phyloP scores from a whole-genome alignment of 2,329 filamentous ascomycete genomes.

The Alternaria novae-zelandiae region DNA sequence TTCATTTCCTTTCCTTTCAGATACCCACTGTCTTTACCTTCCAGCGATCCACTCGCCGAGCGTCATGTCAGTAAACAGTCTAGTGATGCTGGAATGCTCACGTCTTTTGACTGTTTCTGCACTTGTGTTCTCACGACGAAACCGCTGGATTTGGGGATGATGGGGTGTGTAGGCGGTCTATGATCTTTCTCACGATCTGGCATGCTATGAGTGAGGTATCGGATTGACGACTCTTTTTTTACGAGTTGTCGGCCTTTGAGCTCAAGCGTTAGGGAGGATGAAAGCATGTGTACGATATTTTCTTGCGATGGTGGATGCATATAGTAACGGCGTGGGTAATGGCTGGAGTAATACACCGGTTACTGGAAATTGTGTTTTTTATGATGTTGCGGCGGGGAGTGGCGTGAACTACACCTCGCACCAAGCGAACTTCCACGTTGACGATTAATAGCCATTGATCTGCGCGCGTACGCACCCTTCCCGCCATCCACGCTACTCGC shows the following conservation, averaged over 20 bases:
- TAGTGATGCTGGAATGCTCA: slow-evolving; percentile 35
- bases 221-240: background rate
- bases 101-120: slow-evolving; percentile 1
- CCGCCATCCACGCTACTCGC: background rate
- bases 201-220: background rate
- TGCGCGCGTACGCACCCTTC: background rate
- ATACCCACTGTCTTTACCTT: slow-evolving; percentile 9
- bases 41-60: slow-evolving; percentile 10
- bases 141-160: background rate
- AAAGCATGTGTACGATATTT: background rate
- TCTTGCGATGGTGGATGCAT: background rate
- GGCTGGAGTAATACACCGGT: background rate
- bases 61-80: background rate
- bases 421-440: rapidly evolving
- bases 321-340: background rate
- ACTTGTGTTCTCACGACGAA: slow-evolving; percentile 1
- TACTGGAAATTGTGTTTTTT: background rate
- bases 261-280: background rate
- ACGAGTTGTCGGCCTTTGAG: background rate
- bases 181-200: slow-evolving; percentile 2
- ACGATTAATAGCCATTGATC: background rate
- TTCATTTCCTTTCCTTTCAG: background rate
- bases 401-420: background rate
- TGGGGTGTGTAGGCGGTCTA: background rate
- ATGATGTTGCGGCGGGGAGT: background rate